Evolutionary conservation across 805 yeast species (phyloP), one percentile per base, ranked within the genome.

Genomic region (Candida tibetensis): DNA sequence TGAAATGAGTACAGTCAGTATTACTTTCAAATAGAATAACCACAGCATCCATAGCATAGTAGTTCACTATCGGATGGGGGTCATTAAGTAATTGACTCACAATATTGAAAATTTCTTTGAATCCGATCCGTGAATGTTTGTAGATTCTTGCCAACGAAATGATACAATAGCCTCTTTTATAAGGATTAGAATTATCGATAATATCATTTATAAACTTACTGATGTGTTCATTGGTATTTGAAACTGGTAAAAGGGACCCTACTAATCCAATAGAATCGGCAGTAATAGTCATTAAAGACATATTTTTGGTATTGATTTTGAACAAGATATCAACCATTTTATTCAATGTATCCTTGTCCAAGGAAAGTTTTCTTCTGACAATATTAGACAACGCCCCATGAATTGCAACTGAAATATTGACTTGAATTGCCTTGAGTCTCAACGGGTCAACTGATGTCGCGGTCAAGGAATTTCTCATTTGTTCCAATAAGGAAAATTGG

Each of bases 401-500:
- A 1, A 89, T 47, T 0, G 91, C 85, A 16, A 83, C 69, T 0
- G 85, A 64, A 1, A 76, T 57, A 51, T 90, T 90, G 4, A 82
- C 66, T 1, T 72, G 58, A 6, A 83, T 68, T 0, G 90, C 85
- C 33, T 53, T 53, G 13, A 43, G 41, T 25, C 74, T 48, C 17
- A 64, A 42, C 0, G 67, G 62, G 38, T 64, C 69, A 10, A 53
- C 39, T 0, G 53, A 36, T 46, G 62, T 50, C 21, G 71, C 61
- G 19, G 77, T 67, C 33, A 75, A 41, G 1, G 71, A 58, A 3
- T 82, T 67, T 46, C 89, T 74, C 44, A 93, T 60, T 37, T 81
- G 85, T 51, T 91, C 97, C 15, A 93, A 60, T n/a, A 93, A 70
- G 1, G 97, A 88, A 41, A 83, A 81, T 52, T 91, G 97, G 37